Evolutionary conservation across 2,329 filamentous ascomycete genomes (phyloP).

Genomic region (Biscogniauxia marginata): DNA sequence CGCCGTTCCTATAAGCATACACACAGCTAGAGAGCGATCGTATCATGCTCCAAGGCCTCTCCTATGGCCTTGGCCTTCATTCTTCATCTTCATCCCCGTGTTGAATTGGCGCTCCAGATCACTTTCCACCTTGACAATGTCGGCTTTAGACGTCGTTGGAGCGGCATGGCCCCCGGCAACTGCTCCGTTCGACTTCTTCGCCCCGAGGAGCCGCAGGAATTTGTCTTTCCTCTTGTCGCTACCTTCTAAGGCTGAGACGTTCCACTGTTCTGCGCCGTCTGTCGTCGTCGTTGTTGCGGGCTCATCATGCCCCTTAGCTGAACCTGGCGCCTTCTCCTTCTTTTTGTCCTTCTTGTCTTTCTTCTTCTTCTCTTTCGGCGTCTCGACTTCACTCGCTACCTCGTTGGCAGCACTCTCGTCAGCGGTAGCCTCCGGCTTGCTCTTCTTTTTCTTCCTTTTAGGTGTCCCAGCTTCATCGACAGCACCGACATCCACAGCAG

Average conservation of each 20-base stretch:
- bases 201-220: conserved; percentile 57
- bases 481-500: conserved; percentile 10
- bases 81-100: conserved; percentile 55
- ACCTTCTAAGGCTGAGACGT: conserved; percentile 51
- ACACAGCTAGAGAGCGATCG: conserved; percentile 4
- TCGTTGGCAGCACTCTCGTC: conserved; percentile 12
- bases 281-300: conserved; percentile 22
- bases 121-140: conserved; percentile 38
- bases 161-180: conserved; percentile 9
- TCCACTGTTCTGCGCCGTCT: conserved; percentile 46
- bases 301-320: conserved; percentile 11
- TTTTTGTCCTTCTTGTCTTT: conserved; percentile 18
- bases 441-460: conserved; percentile 32
- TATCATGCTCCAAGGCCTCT: conserved; percentile 50
- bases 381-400: conserved; percentile 21
- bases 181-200: conserved; percentile 40
- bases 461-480: conserved; percentile 13
- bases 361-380: conserved; percentile 11
- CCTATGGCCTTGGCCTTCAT: conserved; percentile 47
- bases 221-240: conserved; percentile 52
- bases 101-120: conserved; percentile 59
- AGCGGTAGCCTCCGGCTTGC: conserved; percentile 21
- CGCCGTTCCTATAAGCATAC: conserved; percentile 11
- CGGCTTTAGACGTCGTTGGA: conserved; percentile 19
- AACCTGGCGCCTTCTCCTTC: conserved; percentile 20